Evolutionary conservation across 169 alveolate genomes (phyloP).

Genomic region (Plasmodium fragile): DNA sequence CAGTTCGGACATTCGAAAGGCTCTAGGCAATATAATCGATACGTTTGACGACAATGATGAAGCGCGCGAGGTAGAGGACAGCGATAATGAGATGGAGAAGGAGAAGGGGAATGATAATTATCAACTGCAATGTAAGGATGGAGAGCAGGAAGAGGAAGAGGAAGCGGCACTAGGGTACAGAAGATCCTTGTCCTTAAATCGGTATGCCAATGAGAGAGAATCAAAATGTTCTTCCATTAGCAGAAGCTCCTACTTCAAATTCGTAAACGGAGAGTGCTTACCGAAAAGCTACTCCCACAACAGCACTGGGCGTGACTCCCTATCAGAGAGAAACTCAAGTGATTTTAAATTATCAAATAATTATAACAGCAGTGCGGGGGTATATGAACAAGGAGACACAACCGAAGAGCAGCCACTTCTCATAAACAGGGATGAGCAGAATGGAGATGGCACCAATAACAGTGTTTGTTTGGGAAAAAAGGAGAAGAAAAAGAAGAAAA

Average conservation of each 20-base stretch:
- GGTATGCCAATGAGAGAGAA: conserved; percentile 1
- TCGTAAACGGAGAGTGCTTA: conserved; percentile 36
- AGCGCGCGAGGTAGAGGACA: not conserved
- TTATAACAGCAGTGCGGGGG: not conserved
- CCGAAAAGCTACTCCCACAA: conserved; percentile 54
- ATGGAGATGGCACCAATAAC: not conserved
- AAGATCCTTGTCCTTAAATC: conserved; percentile 21
- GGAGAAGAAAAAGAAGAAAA: conserved; percentile 23
- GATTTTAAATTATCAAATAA: conserved; percentile 1
- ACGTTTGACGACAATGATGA: conserved; percentile 19
- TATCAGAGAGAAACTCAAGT: conserved; percentile 12
- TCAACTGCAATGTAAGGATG: not conserved
- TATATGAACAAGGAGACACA: not conserved
- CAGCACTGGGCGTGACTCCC: not conserved
- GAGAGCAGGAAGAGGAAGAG: not conserved
- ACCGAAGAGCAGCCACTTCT: not conserved
- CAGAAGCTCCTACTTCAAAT: conserved; percentile 15
- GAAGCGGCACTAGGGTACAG: not conserved
- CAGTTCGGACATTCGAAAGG: conserved; percentile 62
- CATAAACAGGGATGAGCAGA: not conserved
- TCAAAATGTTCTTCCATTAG: conserved; percentile 8
- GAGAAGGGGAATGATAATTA: not conserved
- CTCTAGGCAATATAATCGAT: conserved; percentile 69
- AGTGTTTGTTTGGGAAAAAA: not conserved
- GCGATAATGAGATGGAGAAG: conserved; percentile 2